phyloP scores from a whole-genome alignment of 179 eudicot genomes.

The Silene noctiflora region DNA sequence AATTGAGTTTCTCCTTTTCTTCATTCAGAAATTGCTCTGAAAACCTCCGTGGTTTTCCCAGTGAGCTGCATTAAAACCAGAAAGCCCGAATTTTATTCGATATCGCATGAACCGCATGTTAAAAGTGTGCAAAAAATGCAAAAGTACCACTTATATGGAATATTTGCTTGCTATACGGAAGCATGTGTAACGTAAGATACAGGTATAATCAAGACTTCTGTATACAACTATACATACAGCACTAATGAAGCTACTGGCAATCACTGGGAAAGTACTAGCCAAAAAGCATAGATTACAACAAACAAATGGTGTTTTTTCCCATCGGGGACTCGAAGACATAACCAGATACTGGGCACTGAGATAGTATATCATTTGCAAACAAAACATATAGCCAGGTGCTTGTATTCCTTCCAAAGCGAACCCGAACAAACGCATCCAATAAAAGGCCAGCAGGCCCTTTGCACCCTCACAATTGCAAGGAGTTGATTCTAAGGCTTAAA shows the following conservation, averaged over 20 bases:
- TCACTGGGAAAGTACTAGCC: not conserved
- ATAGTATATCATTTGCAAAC: not conserved
- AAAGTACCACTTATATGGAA: not conserved
- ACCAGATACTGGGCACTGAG: not conserved
- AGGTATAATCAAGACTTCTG: not conserved
- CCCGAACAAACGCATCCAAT: not conserved
- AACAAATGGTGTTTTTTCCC: not conserved
- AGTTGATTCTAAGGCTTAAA: not conserved
- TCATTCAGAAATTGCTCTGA: constrained; percentile 88
- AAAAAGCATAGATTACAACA: not conserved
- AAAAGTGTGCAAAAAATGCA: not conserved
- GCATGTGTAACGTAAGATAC: not conserved
- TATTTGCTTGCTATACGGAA: not conserved
- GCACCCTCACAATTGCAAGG: not conserved
- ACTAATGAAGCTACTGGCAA: not conserved
- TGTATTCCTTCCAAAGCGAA: not conserved
- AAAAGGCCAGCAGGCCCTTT: too few species aligned
- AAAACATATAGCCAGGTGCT: not conserved
- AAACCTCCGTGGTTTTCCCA: constrained; percentile 93
- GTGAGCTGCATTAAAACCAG: constrained; percentile 64
- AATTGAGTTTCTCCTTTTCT: constrained; percentile 87
- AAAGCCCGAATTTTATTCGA: not conserved
- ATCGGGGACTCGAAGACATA: not conserved
- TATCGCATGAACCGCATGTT: not conserved
- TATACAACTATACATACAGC: not conserved